A percentile compares a stretch with the other conserved stretches of the same genome.
Conservation (phyloP, 2,329 filamentous ascomycete species). For the Pseudogymnoascus sp. region DNA sequence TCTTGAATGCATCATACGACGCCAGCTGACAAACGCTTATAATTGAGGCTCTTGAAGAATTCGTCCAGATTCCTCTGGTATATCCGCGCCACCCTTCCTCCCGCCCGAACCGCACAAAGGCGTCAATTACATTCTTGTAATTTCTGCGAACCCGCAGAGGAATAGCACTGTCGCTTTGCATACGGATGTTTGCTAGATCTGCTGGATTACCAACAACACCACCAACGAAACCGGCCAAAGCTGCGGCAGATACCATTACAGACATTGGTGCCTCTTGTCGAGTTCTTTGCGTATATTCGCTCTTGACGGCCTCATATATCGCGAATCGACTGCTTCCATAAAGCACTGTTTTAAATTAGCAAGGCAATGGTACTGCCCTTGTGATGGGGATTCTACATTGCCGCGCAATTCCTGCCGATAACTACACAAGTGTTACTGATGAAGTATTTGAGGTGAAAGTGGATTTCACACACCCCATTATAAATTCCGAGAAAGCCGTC, state of each 20-base stretch:
- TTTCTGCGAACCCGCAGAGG: conserved; percentile 65
- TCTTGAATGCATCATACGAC: conserved; percentile 72
- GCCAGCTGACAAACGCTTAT: conserved; percentile 79
- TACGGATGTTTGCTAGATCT: conserved; percentile 89
- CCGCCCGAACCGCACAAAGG: conserved; percentile 72
- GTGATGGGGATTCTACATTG: background rate
- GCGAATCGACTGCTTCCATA: background rate
- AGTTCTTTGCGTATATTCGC: background rate
- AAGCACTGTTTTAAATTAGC: background rate
- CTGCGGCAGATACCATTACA: background rate
- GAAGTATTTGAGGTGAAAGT: background rate
- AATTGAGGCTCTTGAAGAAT: conserved; percentile 65
- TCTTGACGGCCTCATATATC: background rate
- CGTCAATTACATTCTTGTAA: conserved; percentile 78
- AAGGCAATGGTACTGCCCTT: background rate
- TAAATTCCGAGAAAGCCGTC: background rate
- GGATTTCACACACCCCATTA: background rate
- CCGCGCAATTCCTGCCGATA: background rate
- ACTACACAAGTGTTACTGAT: background rate
- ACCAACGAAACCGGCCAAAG: background rate
- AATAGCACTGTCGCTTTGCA: conserved; percentile 82
- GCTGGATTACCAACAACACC: conserved; percentile 70
- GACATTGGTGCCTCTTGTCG: background rate
- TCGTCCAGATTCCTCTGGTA: conserved; percentile 76
- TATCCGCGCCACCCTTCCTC: conserved; percentile 67